Percentiles rank a stretch among this genome's conserved stretches.
phyloP scores from a whole-genome alignment of 371 early-diverging fungal species.

The Lichtheimia ramosa region DNA sequence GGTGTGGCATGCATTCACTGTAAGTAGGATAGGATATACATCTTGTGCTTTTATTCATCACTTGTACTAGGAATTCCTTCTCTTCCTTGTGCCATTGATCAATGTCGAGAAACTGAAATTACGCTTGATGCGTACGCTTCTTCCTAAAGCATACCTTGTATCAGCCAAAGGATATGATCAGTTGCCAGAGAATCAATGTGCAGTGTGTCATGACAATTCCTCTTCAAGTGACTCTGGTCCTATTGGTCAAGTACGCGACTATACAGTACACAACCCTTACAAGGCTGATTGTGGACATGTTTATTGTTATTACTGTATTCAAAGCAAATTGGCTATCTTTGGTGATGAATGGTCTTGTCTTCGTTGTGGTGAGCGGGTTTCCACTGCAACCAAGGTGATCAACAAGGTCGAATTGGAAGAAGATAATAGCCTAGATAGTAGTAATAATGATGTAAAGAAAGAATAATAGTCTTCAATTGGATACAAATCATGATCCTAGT shows the following conservation, averaged over 20 bases:
- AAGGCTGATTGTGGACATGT: constrained; percentile 77
- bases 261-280: constrained; percentile 70
- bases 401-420: constrained; percentile 29
- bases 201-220: constrained; percentile 68
- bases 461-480: too few relatives aligned
- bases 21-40: constrained; percentile 27
- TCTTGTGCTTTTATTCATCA: too few relatives aligned
- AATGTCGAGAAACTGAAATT: constrained; percentile 75
- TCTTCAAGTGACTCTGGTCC: constrained; percentile 30
- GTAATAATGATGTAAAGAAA: neutral
- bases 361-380: constrained; percentile 73
- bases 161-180: constrained; percentile 56
- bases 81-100: constrained; percentile 84
- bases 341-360: constrained; percentile 77
- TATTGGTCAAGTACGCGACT: constrained; percentile 29
- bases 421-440: neutral
- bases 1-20: constrained; percentile 94
- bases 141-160: constrained; percentile 55
- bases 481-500: too few relatives aligned
- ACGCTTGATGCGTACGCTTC: constrained; percentile 51
- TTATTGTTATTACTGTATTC: constrained; percentile 90
- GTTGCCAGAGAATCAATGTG: constrained; percentile 68
- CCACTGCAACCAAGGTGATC: constrained; percentile 44
- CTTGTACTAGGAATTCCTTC: constrained; percentile 83
- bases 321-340: constrained; percentile 73